phyloP scores from a whole-genome alignment of 2,329 filamentous ascomycete genomes.

The Stemphylium vesicarium region DNA sequence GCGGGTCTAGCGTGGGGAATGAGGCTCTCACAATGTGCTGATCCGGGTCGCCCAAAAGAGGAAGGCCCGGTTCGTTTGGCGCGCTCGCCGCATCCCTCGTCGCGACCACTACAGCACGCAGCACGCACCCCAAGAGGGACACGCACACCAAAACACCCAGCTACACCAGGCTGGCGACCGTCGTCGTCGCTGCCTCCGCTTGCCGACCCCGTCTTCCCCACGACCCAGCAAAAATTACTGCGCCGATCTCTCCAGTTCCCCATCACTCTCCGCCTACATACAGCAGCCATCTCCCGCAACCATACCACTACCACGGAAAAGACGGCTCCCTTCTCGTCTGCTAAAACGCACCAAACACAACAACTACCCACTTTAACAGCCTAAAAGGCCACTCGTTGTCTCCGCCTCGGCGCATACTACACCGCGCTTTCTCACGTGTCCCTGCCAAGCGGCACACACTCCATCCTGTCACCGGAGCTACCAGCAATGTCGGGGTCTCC shows the following conservation, averaged over 20 bases:
- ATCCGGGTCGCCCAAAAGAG: constrained; percentile 8
- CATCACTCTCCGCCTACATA: not conserved
- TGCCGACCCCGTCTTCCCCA: not conserved
- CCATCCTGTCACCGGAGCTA: constrained; percentile 3
- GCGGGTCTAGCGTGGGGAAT: constrained; percentile 7
- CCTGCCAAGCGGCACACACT: constrained; percentile 8
- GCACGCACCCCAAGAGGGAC: not conserved
- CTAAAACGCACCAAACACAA: constrained; percentile 6
- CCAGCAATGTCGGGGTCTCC: constrained; percentile 8
- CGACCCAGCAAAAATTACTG: not conserved
- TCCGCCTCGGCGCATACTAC: constrained; percentile 2
- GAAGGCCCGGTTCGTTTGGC: constrained; percentile 6
- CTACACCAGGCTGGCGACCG: not conserved
- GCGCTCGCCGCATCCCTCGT: not conserved
- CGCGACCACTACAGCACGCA: not conserved
- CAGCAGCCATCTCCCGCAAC: not conserved
- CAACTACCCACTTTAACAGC: constrained; percentile 1
- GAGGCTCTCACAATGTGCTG: constrained; percentile 6
- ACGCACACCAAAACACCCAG: not conserved
- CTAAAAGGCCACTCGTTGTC: not conserved
- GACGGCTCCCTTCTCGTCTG: constrained; percentile 4
- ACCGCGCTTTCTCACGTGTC: constrained; percentile 8
- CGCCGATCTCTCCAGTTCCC: constrained; percentile 10
- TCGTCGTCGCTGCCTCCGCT: not conserved
- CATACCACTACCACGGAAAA: constrained; percentile 9